A percentile compares a stretch with the other conserved stretches of the same genome.
Conservation (phyloP, 495 filamentous ascomycete species). For the Podospora bellae-mahoneyi region DNA sequence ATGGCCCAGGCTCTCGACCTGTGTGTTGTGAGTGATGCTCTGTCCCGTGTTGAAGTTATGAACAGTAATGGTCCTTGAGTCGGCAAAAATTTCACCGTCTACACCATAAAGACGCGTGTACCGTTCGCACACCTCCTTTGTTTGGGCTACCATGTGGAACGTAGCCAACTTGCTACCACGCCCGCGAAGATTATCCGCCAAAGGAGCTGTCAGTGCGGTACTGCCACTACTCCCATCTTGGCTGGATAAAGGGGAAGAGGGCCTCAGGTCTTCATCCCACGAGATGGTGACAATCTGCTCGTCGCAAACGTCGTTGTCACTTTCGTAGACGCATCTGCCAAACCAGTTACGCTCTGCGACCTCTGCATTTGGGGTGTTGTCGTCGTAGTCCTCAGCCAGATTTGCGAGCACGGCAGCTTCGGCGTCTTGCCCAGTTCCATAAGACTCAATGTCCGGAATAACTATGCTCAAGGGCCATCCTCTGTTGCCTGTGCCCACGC, state of each 20-base stretch:
- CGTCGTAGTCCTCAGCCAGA: conserved; percentile 68
- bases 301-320: conserved; percentile 87
- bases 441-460: conserved; percentile 84
- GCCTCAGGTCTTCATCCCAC: conserved; percentile 68
- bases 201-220: background rate
- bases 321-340: conserved; percentile 89
- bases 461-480: conserved; percentile 87
- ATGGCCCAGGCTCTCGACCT: conserved; percentile 57
- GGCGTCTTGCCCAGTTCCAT: conserved; percentile 40
- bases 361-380: conserved; percentile 44
- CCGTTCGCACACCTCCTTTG: conserved; percentile 79
- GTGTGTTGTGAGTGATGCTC: conserved; percentile 52
- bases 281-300: conserved; percentile 82
- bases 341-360: conserved; percentile 73
- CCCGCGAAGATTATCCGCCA: conserved; percentile 24
- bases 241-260: background rate
- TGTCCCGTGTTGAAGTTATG: conserved; percentile 59
- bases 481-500: conserved; percentile 53
- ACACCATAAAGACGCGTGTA: conserved; percentile 82
- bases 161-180: conserved; percentile 77
- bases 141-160: conserved; percentile 92
- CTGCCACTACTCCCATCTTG: conserved; percentile 8
- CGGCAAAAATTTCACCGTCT: conserved; percentile 78
- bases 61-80: conserved; percentile 61
- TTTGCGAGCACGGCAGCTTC: conserved; percentile 43